Base-by-base conservation (phyloP, 768 basidiomycete genomes). In the Piloderma croceum region DNA sequence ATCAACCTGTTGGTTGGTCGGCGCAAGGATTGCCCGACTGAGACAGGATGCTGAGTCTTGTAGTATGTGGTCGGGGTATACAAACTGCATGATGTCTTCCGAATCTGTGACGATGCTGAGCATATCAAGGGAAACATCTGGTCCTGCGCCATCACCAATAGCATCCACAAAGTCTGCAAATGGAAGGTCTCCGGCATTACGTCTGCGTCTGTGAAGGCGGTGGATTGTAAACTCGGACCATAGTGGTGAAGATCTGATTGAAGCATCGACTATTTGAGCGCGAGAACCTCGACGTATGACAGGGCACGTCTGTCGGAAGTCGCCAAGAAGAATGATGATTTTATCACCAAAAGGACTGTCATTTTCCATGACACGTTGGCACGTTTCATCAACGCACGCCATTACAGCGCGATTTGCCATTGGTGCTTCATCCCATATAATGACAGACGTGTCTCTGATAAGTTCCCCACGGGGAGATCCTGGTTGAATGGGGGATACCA, bases 381-480 rank as follows among this genome's bases (percentile, higher is more conserved):
- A 60, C 1, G 57, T 48, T 12, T 63, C 60, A 31, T 70, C 61
- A 7, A 69, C 58, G 39, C 65, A 67, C 7, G 44, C 36, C 0
- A 66, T 38, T 0, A 60, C 63, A 0, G 64, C 57, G 19, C 43
- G 49, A 36, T 69, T 65, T 12, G 60, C 63, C 62, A 67, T 68
- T 1, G 70, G 68, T 3, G 62, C 58, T 48, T 71, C 68, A 49
- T 71, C 70, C 64, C 67, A 69, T 3, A 65, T 56, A 17, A 69
- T 56, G 0, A 62, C 38, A 2, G 50, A 29, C 0, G 64, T 52
- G 17, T 58, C 42, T 0, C 39, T 43, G 6, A 71, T 57, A 15
- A 70, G 56, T 22, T 68, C 62, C 0, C 56, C 64, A 0, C 59
- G 45, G 1, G 58, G 38, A 33, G 57, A 49, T 31, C 45, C 36